Conservation (phyloP, 2,329 filamentous ascomycete species). For the Penicillium occitanis region DNA sequence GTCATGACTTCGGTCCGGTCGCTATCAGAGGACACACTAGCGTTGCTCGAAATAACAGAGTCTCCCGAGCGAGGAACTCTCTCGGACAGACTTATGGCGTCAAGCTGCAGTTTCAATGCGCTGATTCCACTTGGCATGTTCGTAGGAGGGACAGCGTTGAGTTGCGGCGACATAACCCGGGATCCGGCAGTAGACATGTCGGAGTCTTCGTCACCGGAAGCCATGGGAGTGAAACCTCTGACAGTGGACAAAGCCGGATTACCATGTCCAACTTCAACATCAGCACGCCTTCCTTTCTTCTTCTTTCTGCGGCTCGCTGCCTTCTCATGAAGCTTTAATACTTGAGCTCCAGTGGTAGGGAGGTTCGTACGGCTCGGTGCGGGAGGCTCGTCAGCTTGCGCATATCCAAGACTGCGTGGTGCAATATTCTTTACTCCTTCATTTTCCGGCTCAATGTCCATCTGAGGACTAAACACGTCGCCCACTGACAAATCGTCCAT, state of each 20-base stretch:
- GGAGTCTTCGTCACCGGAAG: conserved; percentile 49
- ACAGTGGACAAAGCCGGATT: conserved; percentile 42
- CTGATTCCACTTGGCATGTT: conserved; percentile 69
- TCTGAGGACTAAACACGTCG: conserved; percentile 43
- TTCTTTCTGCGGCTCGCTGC: conserved; percentile 40
- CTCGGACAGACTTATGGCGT: conserved; percentile 69
- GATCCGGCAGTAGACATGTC: conserved; percentile 45
- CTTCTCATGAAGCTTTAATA: conserved; percentile 25
- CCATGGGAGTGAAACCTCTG: conserved; percentile 45
- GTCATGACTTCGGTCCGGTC: conserved; percentile 70
- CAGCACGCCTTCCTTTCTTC: conserved; percentile 37
- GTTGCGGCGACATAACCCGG: conserved; percentile 33
- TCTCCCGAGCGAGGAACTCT: conserved; percentile 54
- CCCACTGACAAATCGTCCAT: conserved; percentile 40
- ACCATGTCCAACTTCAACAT: conserved; percentile 24
- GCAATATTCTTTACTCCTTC: conserved; percentile 24
- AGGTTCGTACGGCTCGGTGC: neutral
- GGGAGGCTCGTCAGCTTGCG: neutral
- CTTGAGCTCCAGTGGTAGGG: neutral
- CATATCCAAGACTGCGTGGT: neutral
- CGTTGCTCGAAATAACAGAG: conserved; percentile 53
- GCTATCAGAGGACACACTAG: conserved; percentile 60
- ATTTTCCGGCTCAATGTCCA: conserved; percentile 31
- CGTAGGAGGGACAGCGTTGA: conserved; percentile 30
- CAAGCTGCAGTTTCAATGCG: conserved; percentile 76